A percentile compares a stretch with the other conserved stretches of the same genome.
phyloP scores from a whole-genome alignment of 148 eudicot genomes.

The Amaranthus hypochondriacus region DNA sequence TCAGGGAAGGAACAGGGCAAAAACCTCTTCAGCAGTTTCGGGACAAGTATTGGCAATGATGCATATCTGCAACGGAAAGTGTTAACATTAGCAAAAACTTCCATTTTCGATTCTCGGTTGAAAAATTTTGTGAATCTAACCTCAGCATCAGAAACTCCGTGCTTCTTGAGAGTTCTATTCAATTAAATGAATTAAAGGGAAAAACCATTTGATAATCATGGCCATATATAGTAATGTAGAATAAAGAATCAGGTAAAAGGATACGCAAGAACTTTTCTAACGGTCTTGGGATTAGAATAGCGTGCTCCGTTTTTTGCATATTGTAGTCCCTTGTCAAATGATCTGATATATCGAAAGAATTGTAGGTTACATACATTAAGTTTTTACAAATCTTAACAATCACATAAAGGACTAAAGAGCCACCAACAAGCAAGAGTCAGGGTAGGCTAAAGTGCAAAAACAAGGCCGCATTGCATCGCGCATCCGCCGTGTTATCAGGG shows the following conservation, averaged over 20 bases:
- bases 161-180: conserved; percentile 56
- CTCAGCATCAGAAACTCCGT: conserved; percentile 77
- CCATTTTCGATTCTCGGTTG: background rate
- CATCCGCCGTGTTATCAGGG: too few relatives aligned
- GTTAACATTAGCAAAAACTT: background rate
- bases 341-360: conserved; percentile 37
- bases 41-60: conserved; percentile 64
- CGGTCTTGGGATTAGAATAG: conserved; percentile 48
- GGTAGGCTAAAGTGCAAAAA: too few relatives aligned
- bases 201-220: conserved; percentile 22
- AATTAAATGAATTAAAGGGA: conserved; percentile 51
- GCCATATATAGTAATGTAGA: background rate
- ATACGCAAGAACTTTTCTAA: conserved; percentile 69
- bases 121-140: conserved; percentile 30
- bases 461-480: too few relatives aligned
- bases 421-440: background rate
- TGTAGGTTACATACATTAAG: conserved; percentile 3
- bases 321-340: conserved; percentile 73
- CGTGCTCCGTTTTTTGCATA: conserved; percentile 58
- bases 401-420: background rate
- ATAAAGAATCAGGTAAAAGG: conserved; percentile 37
- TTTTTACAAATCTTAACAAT: background rate
- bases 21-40: conserved; percentile 64
- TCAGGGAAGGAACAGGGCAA: conserved; percentile 75
- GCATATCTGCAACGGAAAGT: conserved; percentile 52